Conservation (phyloP, 805 yeast genomes). For the Nakazawaea wickerhamii region DNA sequence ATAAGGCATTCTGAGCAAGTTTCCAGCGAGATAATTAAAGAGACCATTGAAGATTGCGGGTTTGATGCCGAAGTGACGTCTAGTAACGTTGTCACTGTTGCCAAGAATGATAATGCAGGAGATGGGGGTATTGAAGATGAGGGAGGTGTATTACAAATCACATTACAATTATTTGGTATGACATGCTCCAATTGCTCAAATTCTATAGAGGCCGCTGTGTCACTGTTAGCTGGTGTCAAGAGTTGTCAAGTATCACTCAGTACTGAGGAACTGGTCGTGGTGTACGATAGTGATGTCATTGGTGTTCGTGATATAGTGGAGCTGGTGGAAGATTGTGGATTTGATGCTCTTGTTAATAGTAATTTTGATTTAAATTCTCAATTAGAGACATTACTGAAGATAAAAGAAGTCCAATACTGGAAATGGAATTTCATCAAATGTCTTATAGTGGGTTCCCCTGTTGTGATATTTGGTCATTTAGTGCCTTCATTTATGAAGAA, state of each 20-base stretch:
- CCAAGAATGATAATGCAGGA: neutral
- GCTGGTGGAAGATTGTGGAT: slow-evolving; percentile 44
- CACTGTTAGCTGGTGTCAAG: slow-evolving; percentile 39
- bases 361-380: slow-evolving; percentile 63
- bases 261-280: slow-evolving; percentile 49
- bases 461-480: slow-evolving; percentile 45
- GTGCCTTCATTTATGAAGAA: slow-evolving; percentile 27
- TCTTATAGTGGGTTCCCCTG: slow-evolving; percentile 56
- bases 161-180: slow-evolving; percentile 50
- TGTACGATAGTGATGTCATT: slow-evolving; percentile 41
- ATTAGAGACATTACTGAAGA: slow-evolving; percentile 58
- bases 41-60: slow-evolving; percentile 70
- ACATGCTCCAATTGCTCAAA: slow-evolving; percentile 52
- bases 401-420: slow-evolving; percentile 74
- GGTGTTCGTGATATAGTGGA: slow-evolving; percentile 65
- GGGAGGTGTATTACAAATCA: slow-evolving; percentile 13
- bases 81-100: slow-evolving; percentile 4
- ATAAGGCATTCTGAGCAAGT: slow-evolving; percentile 41
- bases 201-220: slow-evolving; percentile 43
- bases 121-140: slow-evolving; percentile 1
- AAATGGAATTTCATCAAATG: slow-evolving; percentile 46
- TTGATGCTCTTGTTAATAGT: slow-evolving; percentile 43
- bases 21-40: slow-evolving; percentile 33
- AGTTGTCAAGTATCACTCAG: slow-evolving; percentile 45
- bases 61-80: slow-evolving; percentile 37